Conservation (phyloP, 805 yeast species). For the Wickerhamomyces bisporus region DNA sequence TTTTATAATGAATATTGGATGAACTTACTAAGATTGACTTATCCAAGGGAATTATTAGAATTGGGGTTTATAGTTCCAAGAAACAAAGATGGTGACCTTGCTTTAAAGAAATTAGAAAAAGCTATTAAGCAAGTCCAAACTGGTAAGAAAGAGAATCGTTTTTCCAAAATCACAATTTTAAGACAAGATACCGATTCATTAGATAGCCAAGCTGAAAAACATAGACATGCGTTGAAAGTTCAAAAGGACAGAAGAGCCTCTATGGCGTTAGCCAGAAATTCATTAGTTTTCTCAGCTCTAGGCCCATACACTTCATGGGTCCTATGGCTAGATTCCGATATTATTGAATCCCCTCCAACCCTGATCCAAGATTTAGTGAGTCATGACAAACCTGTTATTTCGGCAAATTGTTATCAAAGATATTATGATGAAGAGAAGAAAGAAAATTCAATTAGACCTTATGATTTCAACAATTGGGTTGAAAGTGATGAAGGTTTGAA, state of each 20-base stretch:
- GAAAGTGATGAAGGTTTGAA: slow-evolving; percentile 76
- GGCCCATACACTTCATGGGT: slow-evolving; percentile 94
- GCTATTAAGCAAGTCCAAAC: slow-evolving; percentile 72
- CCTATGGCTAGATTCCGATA: slow-evolving; percentile 93
- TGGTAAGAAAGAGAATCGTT: slow-evolving; percentile 57
- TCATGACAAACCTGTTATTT: slow-evolving; percentile 81
- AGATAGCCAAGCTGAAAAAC: slow-evolving; percentile 72
- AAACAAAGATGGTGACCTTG: slow-evolving; percentile 72
- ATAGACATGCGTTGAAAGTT: slow-evolving; percentile 79
- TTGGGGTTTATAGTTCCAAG: slow-evolving; percentile 91
- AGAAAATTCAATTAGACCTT: slow-evolving; percentile 65
- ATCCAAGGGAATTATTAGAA: slow-evolving; percentile 81
- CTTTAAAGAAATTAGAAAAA: slow-evolving; percentile 63
- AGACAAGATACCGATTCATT: slow-evolving; percentile 86
- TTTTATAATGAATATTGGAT: slow-evolving; percentile 87
- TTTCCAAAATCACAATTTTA: slow-evolving; percentile 78
- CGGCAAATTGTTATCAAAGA: slow-evolving; percentile 92
- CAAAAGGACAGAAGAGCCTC: slow-evolving; percentile 86
- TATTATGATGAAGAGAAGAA: slow-evolving; percentile 57
- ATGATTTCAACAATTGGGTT: slow-evolving; percentile 95
- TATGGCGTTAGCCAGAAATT: slow-evolving; percentile 95
- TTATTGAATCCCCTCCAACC: slow-evolving; percentile 80
- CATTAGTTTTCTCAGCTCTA: slow-evolving; percentile 80
- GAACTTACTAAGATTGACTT: slow-evolving; percentile 65
- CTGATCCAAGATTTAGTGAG: slow-evolving; percentile 81